Conservation (phyloP, 1,139 yeast genomes). For the Suhomyces coccinellae region DNA sequence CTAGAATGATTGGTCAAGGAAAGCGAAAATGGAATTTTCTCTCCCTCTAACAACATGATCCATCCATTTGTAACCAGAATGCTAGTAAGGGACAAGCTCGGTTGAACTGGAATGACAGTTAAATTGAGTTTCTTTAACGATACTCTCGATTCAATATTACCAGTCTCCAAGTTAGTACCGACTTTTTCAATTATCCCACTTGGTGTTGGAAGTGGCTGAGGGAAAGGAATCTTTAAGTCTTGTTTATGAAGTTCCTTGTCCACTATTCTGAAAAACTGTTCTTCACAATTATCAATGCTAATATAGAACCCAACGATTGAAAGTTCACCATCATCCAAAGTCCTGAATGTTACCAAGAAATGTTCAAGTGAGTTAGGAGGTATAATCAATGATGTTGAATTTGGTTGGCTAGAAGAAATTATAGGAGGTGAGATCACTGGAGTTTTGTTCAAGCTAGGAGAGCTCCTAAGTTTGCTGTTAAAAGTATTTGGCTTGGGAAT, state of each 20-base stretch:
- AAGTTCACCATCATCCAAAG: constrained; percentile 33
- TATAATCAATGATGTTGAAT: constrained; percentile 15
- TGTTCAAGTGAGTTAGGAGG: constrained; percentile 34
- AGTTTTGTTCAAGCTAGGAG: background rate
- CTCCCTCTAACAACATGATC: constrained; percentile 83
- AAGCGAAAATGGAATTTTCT: constrained; percentile 51
- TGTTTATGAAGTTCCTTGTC: constrained; percentile 26
- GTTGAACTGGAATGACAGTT: constrained; percentile 65
- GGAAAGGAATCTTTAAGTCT: constrained; percentile 15
- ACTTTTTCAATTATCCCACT: constrained; percentile 18
- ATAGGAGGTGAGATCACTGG: constrained; percentile 2
- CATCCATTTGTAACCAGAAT: constrained; percentile 63
- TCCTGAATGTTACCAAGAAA: constrained; percentile 37
- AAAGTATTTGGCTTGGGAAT: background rate
- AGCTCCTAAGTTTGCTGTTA: constrained; percentile 2
- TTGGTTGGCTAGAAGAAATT: constrained; percentile 3
- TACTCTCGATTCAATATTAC: constrained; percentile 22
- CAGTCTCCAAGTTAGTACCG: constrained; percentile 22
- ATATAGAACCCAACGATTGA: constrained; percentile 35
- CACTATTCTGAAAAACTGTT: constrained; percentile 33
- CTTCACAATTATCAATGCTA: constrained; percentile 29
- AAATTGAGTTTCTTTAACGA: constrained; percentile 22
- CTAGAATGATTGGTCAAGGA: constrained; percentile 57
- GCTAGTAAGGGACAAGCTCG: constrained; percentile 54
- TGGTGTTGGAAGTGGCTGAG: background rate